phyloP scores from a whole-genome alignment of 1,139 yeast species.

The Kodamaea alishanica region DNA sequence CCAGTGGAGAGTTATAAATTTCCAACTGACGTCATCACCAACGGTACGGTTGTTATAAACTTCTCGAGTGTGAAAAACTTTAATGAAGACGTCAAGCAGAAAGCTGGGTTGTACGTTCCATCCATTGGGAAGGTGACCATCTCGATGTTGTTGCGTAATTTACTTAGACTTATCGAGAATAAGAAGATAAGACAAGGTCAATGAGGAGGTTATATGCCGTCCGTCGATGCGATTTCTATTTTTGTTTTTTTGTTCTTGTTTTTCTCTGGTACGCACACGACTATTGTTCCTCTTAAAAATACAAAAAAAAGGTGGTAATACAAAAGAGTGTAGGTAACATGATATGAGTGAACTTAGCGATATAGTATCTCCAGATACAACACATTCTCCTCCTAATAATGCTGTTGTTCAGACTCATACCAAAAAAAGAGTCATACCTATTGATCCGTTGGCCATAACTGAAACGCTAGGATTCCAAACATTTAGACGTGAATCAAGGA shows the following conservation, averaged over 20 bases:
- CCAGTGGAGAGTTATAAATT: slow-evolving; percentile 81
- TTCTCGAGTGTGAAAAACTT: slow-evolving; percentile 89
- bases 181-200: slow-evolving; percentile 27
- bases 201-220: slow-evolving; percentile 3
- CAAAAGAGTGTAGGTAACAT: neutral
- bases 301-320: neutral
- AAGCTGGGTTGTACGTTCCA: slow-evolving; percentile 90
- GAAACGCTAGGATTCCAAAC: slow-evolving; percentile 76
- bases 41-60: slow-evolving; percentile 89
- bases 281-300: neutral
- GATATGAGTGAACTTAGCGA: neutral
- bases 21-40: slow-evolving; percentile 72
- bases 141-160: slow-evolving; percentile 84
- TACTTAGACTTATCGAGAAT: slow-evolving; percentile 75
- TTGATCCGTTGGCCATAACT: slow-evolving; percentile 67
- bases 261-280: neutral
- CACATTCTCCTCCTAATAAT: neutral
- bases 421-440: slow-evolving; percentile 24
- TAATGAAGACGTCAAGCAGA: slow-evolving; percentile 69
- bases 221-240: neutral
- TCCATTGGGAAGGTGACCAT: slow-evolving; percentile 95
- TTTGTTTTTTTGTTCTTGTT: neutral
- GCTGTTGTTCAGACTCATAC: neutral
- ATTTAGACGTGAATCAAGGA: slow-evolving; percentile 57
- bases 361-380: neutral